phyloP scores from a whole-genome alignment of 495 filamentous ascomycete genomes.

The Podospora comata region DNA sequence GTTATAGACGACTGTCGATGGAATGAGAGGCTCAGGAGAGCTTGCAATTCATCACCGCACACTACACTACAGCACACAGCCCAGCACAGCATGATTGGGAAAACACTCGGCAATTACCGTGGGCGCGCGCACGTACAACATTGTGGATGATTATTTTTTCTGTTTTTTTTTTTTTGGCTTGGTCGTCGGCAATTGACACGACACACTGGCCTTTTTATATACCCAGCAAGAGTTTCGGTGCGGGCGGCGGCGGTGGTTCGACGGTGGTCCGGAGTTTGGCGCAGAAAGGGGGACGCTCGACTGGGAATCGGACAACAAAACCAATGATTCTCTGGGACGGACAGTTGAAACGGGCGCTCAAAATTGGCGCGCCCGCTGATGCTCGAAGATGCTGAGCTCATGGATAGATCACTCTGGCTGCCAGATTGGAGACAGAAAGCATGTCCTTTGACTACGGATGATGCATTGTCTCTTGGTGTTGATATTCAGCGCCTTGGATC shows the following conservation, averaged over 20 bases:
- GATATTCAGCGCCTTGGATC: not conserved
- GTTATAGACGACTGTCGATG: conserved; percentile 56
- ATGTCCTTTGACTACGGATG: not conserved
- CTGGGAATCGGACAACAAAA: not conserved
- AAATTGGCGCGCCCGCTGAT: not conserved
- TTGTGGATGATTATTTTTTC: not conserved
- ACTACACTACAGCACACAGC: not conserved
- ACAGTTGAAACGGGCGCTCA: not conserved
- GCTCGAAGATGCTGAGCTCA: not conserved
- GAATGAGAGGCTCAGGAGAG: conserved; percentile 11
- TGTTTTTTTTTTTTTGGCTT: not conserved
- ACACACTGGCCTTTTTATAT: conserved; percentile 26
- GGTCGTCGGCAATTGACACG: not conserved
- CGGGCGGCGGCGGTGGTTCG: conserved; percentile 1
- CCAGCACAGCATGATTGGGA: not conserved
- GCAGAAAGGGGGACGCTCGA: not conserved
- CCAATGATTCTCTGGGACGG: not conserved
- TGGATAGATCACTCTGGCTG: not conserved
- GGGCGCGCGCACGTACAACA: conserved; percentile 6
- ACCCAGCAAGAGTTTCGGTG: conserved; percentile 22
- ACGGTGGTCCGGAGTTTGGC: not conserved
- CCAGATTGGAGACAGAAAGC: not conserved
- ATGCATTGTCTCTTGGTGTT: not conserved
- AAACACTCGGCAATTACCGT: conserved; percentile 24
- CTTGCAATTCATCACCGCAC: conserved; percentile 6